Percentiles rank a stretch among this genome's conserved stretches.
phyloP scores from a whole-genome alignment of 2,329 filamentous ascomycete species.

The Epichloe baconii region DNA sequence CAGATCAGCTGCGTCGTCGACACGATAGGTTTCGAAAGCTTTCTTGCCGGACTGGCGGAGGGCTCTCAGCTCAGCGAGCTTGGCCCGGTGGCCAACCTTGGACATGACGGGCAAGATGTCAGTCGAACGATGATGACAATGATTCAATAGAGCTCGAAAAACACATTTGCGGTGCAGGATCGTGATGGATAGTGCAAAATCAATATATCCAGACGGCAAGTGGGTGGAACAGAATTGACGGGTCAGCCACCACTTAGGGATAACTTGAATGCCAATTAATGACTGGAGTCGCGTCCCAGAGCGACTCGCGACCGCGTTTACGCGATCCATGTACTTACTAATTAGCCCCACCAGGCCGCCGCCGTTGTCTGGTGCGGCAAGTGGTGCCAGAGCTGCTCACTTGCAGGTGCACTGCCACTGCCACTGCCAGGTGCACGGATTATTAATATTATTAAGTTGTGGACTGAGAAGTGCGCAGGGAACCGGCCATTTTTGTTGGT shows the following conservation, averaged over 20 bases:
- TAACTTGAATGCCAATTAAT: neutral
- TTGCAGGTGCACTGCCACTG: no score
- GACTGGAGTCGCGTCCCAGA: constrained; percentile 1
- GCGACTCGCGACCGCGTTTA: constrained; percentile 3
- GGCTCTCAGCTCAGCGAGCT: constrained; percentile 67
- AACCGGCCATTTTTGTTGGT: no score
- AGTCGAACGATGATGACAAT: constrained; percentile 8
- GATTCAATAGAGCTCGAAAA: constrained; percentile 2
- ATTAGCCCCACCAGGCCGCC: no score
- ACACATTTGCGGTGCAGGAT: neutral
- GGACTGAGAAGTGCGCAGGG: no score
- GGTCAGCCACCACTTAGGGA: neutral
- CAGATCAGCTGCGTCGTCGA: constrained; percentile 69
- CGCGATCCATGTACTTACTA: neutral
- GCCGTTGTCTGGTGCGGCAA: no score
- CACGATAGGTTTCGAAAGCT: constrained; percentile 72
- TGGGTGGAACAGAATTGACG: neutral
- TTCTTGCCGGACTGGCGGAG: constrained; percentile 85
- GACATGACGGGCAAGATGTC: constrained; percentile 19
- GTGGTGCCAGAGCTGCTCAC: no score
- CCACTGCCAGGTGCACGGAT: no score
- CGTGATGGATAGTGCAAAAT: neutral
- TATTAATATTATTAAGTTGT: no score
- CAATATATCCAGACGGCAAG: neutral
- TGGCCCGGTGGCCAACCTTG: constrained; percentile 29